Evolutionary conservation across 2,329 filamentous ascomycete genomes (phyloP).

Genomic region (Botrytis tulipae): DNA sequence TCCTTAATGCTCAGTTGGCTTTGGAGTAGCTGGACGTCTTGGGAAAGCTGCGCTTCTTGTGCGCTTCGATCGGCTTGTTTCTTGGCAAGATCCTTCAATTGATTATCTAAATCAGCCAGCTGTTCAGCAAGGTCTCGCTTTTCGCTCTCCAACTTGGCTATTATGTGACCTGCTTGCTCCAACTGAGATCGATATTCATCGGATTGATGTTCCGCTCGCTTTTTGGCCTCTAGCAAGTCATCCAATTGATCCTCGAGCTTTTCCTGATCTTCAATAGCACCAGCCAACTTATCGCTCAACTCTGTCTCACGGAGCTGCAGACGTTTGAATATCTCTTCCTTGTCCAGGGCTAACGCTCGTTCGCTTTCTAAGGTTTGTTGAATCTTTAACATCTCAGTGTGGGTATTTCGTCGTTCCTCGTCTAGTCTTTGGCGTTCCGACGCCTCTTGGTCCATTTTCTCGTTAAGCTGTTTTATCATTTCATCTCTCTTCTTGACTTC

Average conservation of each 20-base stretch:
- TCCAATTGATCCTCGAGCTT: slow-evolving; percentile 91
- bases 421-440: slow-evolving; percentile 77
- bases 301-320: slow-evolving; percentile 88
- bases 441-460: slow-evolving; percentile 76
- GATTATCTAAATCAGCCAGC: slow-evolving; percentile 66
- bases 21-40: slow-evolving; percentile 86
- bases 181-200: slow-evolving; percentile 77
- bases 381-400: slow-evolving; percentile 82
- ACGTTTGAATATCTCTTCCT: slow-evolving; percentile 98
- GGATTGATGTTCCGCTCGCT: slow-evolving; percentile 80
- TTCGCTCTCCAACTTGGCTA: slow-evolving; percentile 80
- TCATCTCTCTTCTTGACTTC: slow-evolving; percentile 96
- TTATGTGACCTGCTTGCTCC: slow-evolving; percentile 87
- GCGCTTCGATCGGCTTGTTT: slow-evolving; percentile 71
- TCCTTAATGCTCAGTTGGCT: slow-evolving; percentile 89
- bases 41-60: slow-evolving; percentile 72
- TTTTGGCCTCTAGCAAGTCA: slow-evolving; percentile 82
- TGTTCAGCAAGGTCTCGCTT: slow-evolving; percentile 71
- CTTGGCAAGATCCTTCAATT: slow-evolving; percentile 68
- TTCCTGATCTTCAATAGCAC: slow-evolving; percentile 91
- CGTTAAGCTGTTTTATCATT: slow-evolving; percentile 82
- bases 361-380: slow-evolving; percentile 96
- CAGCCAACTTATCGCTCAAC: slow-evolving; percentile 87
- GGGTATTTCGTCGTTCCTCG: slow-evolving; percentile 83
- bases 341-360: slow-evolving; percentile 90